Conservation (phyloP, 2,329 filamentous ascomycete species). For the Penicillium corylophilum region DNA sequence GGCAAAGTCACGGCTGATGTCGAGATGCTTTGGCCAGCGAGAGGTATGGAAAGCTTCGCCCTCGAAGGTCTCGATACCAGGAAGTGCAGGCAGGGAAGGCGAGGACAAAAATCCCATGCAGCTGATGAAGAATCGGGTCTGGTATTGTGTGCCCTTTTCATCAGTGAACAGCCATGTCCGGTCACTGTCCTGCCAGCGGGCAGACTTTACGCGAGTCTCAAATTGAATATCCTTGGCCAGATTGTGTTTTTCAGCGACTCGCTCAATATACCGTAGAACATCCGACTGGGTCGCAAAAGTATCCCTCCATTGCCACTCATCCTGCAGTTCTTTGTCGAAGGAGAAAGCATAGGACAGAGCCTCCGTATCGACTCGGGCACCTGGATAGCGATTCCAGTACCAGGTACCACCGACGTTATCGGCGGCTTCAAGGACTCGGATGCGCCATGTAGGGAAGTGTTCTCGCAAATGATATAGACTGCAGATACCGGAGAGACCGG, state of each 20-base stretch:
- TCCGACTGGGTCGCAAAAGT: conserved; percentile 11
- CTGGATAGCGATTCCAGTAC: conserved; percentile 4
- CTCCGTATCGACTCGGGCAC: conserved; percentile 2
- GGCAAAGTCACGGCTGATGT: conserved; percentile 21
- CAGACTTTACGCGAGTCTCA: conserved; percentile 3
- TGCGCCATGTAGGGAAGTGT: conserved; percentile 13
- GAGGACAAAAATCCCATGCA: conserved; percentile 14
- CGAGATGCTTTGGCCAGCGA: conserved; percentile 38
- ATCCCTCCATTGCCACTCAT: conserved; percentile 13
- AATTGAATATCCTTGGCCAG: conserved; percentile 10
- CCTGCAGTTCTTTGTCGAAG: conserved; percentile 44
- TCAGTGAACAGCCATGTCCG: conserved; percentile 3
- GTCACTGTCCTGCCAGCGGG: conserved; percentile 3
- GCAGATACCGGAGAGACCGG: conserved; percentile 44
- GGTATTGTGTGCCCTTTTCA: not conserved
- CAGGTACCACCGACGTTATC: conserved; percentile 1
- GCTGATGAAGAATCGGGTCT: conserved; percentile 4
- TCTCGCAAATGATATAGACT: conserved; percentile 15
- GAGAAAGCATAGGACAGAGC: conserved; percentile 1
- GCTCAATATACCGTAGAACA: conserved; percentile 9
- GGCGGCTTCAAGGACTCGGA: conserved; percentile 15
- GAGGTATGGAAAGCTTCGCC: conserved; percentile 30
- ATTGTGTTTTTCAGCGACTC: conserved; percentile 4
- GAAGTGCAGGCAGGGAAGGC: conserved; percentile 24
- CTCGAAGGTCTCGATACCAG: conserved; percentile 21